Base-by-base conservation (phyloP, 2,329 filamentous ascomycete species). In the Madurella mycetomatis region DNA sequence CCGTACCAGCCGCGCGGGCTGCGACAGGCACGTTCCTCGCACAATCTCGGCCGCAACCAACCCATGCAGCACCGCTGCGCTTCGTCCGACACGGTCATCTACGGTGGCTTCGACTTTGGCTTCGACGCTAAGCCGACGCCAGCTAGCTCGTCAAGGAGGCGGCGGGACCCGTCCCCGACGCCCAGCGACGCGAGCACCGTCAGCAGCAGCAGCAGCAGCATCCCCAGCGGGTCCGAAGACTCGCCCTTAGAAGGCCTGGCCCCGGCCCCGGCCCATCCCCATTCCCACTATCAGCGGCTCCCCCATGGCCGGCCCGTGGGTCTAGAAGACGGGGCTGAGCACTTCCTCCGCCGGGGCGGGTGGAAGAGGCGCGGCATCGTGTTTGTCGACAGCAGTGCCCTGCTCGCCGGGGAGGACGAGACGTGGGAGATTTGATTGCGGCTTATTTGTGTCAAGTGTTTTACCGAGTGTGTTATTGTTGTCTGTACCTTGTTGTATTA, bases 331-430 rank as follows among this genome's bases (percentile, higher is more conserved):
- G 64, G 62, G 18, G 55, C 63, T 5, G 65, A 66, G 30, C 58
- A 63, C 34, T 69, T 64, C 40, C 56, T 70, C 15, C 66, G 66
- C 59, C 63, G 68, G 1, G 69, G 69, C 48, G 67, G 62, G 47
- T 72, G 69, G 69, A 72, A 72, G 64, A 62, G 69, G 17, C 57
- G 66, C 4, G 69, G 66, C 18, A 69, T 72, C 40, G 63, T 71
- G 46, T 72, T 72, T 53, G 54, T 58, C 5, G 47, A 54, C 1
- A 49, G 60, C 7, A 56, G 55, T 30, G 47, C 51, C 30, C 48
- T 53, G 49, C 18, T 57, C 16, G 63, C 62, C 4, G 56, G 55
- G 25, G 65, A 65, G 17, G 65, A 66, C 8, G 66, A 69, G 48
- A 60, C 50, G 15, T 69, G 49, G 32, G 51, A 56, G 54, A 55